Percentiles rank a stretch among this genome's conserved stretches.
phyloP scores from a whole-genome alignment of 805 yeast genomes.

The Wickerhamiella hasegawae region DNA sequence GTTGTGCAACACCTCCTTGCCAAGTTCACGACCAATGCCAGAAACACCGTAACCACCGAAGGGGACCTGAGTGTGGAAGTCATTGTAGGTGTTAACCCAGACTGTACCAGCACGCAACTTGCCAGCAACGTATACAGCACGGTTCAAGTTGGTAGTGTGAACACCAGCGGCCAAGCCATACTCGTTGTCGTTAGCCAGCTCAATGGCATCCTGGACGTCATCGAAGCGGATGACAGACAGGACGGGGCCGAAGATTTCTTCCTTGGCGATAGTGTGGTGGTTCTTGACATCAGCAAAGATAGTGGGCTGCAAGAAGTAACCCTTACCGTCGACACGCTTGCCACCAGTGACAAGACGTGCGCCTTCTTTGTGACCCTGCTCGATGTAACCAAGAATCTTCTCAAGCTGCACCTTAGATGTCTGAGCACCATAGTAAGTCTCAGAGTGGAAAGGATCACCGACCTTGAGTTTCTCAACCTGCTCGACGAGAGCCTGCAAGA shows the following conservation, averaged over 20 bases:
- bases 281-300: conserved; percentile 68
- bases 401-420: conserved; percentile 66
- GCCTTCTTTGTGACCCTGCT: conserved; percentile 69
- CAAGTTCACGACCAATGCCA: conserved; percentile 72
- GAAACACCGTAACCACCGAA: conserved; percentile 71
- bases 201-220: conserved; percentile 67
- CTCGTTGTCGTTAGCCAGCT: conserved; percentile 59
- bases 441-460: conserved; percentile 74
- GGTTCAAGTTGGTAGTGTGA: conserved; percentile 60
- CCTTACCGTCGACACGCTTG: conserved; percentile 48
- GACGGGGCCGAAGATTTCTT: conserved; percentile 93
- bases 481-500: conserved; percentile 41
- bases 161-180: conserved; percentile 74
- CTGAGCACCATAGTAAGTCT: conserved; percentile 81
- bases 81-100: conserved; percentile 63
- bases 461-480: conserved; percentile 39
- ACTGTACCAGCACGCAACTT: conserved; percentile 75
- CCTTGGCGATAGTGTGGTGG: conserved; percentile 60
- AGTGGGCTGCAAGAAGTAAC: conserved; percentile 46
- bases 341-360: conserved; percentile 77
- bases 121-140: conserved; percentile 59
- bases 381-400: conserved; percentile 61
- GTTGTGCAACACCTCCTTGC: conserved; percentile 51
- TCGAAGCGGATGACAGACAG: conserved; percentile 69
- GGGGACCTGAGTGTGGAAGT: conserved; percentile 48